Conservation (phyloP, 2,329 filamentous ascomycete species). For the Fusarium humuli region DNA sequence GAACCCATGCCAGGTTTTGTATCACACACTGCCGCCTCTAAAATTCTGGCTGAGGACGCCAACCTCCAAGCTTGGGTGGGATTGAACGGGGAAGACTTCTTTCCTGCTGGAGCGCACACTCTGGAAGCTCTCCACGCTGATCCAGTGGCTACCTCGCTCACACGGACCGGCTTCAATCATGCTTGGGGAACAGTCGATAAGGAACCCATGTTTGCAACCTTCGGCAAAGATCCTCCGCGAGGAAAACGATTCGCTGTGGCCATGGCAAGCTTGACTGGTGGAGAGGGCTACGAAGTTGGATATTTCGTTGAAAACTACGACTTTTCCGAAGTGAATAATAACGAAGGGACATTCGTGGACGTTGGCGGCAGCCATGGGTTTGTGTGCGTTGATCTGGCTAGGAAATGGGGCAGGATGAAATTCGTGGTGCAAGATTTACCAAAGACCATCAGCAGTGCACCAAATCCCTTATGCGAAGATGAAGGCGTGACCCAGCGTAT, state of each 20-base stretch:
- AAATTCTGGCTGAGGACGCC: constrained; percentile 61
- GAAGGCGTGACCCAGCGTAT: constrained; percentile 55
- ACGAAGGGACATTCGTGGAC: constrained; percentile 65
- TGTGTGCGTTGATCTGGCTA: constrained; percentile 66
- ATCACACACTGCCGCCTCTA: constrained; percentile 67
- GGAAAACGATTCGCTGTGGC: constrained; percentile 65
- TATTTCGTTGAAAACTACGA: constrained; percentile 67
- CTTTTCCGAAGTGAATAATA: constrained; percentile 59
- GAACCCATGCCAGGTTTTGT: constrained; percentile 63
- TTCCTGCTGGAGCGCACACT: constrained; percentile 60
- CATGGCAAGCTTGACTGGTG: constrained; percentile 66
- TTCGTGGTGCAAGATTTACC: constrained; percentile 68
- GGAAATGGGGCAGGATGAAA: constrained; percentile 60
- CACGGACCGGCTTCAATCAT: constrained; percentile 63
- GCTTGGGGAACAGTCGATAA: constrained; percentile 62
- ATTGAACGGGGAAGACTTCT: constrained; percentile 66
- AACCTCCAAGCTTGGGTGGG: constrained; percentile 65
- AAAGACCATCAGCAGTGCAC: constrained; percentile 61
- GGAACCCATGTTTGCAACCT: constrained; percentile 66
- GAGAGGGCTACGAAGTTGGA: constrained; percentile 66
- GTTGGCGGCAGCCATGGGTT: constrained; percentile 70
- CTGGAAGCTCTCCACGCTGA: constrained; percentile 58
- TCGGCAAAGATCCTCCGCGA: constrained; percentile 60
- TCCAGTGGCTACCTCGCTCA: constrained; percentile 62
- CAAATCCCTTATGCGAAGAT: constrained; percentile 56